These are phyloP conservation scores for Aspergillus fumigatiaffinis DNA, from an alignment of 2,329 filamentous ascomycete genomes.

Conservation along the genomic window DNA sequence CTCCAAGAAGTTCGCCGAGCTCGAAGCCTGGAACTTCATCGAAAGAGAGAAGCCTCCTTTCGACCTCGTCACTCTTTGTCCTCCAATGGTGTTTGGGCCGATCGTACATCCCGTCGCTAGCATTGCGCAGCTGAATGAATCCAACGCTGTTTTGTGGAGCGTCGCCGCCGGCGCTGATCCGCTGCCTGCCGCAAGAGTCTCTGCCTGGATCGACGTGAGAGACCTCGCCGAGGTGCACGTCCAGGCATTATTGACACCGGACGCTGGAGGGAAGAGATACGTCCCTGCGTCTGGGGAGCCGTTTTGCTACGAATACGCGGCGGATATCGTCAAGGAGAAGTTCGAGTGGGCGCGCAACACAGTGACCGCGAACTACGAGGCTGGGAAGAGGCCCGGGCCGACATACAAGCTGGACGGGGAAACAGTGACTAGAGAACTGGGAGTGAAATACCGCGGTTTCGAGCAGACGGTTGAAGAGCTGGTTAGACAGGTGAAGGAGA, in stretches of 20 bases:
- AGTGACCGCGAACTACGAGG: slow-evolving; percentile 24
- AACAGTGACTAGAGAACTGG: slow-evolving; percentile 38
- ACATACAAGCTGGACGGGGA: slow-evolving; percentile 42
- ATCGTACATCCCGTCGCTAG: slow-evolving; percentile 36
- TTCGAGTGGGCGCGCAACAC: slow-evolving; percentile 1
- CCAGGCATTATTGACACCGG: slow-evolving; percentile 34
- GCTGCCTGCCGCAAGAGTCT: slow-evolving; percentile 31
- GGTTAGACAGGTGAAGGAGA: slow-evolving; percentile 13
- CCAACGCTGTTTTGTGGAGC: slow-evolving; percentile 42
- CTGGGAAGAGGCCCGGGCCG: slow-evolving; percentile 27
- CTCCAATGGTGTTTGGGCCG: slow-evolving; percentile 46
- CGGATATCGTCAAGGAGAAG: slow-evolving; percentile 6
- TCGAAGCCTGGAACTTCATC: slow-evolving; percentile 29
- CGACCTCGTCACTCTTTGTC: slow-evolving; percentile 43
- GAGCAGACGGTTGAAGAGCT: slow-evolving; percentile 17
- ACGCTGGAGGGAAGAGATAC: slow-evolving; percentile 33
- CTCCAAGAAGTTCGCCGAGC: slow-evolving; percentile 31
- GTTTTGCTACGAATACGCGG: slow-evolving; percentile 45
- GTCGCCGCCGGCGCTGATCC: slow-evolving; percentile 30
- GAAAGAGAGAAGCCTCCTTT: slow-evolving; percentile 34
- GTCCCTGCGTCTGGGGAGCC: slow-evolving; percentile 38
- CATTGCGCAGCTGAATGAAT: slow-evolving; percentile 39
- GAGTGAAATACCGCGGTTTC: slow-evolving; percentile 30
- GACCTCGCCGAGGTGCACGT: slow-evolving; percentile 45
- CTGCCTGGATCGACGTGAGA: slow-evolving; percentile 44